phyloP scores from a whole-genome alignment of 495 filamentous ascomycete species.

The Hypoxylon perforatum region DNA sequence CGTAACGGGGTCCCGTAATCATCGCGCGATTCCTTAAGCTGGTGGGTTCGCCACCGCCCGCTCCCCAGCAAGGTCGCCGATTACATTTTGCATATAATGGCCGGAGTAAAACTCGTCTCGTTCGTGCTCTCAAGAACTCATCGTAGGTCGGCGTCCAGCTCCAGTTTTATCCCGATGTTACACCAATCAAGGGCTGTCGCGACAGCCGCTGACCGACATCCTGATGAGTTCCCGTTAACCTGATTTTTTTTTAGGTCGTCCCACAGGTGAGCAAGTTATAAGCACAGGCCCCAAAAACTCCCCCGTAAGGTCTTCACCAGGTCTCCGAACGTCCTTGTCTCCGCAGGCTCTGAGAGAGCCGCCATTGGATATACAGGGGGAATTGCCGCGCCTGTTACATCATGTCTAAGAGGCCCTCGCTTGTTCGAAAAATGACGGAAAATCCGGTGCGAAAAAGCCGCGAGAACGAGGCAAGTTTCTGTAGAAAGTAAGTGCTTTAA shows the following conservation, averaged over 20 bases:
- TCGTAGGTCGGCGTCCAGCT: slow-evolving; percentile 7
- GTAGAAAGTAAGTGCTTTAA: background rate
- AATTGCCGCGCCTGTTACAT: background rate
- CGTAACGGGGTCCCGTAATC: slow-evolving; percentile 7
- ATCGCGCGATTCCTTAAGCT: slow-evolving; percentile 5
- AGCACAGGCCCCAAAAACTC: slow-evolving; percentile 3
- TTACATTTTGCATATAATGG: slow-evolving; percentile 23
- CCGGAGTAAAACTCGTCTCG: background rate
- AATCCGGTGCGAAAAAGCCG: slow-evolving; percentile 18
- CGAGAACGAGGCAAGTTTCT: slow-evolving; percentile 19
- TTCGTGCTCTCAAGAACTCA: background rate
- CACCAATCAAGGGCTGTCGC: slow-evolving; percentile 9
- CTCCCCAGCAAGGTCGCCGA: slow-evolving; percentile 22
- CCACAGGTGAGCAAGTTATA: slow-evolving; percentile 2
- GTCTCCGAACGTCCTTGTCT: slow-evolving; percentile 11
- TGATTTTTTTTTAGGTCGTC: background rate
- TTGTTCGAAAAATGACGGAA: slow-evolving; percentile 10
- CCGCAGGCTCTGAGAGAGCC: background rate
- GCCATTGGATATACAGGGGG: slow-evolving; percentile 2
- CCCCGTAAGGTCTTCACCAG: slow-evolving; percentile 26
- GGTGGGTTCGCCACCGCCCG: background rate
- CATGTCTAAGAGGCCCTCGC: too few relatives aligned
- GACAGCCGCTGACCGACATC: slow-evolving; percentile 18
- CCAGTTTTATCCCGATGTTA: background rate
- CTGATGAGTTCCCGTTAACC: background rate